Evolutionary conservation across 768 basidiomycete species (phyloP).

Genomic region (Coprinellus aureogranulatus): DNA sequence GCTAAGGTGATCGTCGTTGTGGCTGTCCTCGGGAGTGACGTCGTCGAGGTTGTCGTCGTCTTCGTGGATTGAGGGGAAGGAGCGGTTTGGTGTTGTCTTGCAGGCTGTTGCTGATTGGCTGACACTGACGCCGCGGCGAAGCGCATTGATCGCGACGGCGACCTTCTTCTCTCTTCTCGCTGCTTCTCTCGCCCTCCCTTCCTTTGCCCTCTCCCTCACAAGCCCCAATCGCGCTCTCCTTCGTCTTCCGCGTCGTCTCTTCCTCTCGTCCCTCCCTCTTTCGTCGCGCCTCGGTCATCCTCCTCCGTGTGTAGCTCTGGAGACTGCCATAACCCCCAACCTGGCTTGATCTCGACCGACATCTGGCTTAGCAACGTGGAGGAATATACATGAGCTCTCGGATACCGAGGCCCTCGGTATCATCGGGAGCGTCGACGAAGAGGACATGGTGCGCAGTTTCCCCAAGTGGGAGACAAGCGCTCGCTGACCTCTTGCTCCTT

Average conservation of each 20-base stretch:
- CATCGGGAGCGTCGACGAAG: background rate
- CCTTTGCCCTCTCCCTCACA: no score
- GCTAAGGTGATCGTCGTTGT: background rate
- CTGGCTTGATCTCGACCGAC: no score
- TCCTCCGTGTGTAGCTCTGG: no score
- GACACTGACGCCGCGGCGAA: background rate
- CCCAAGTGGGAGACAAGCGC: background rate
- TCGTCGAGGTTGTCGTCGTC: background rate
- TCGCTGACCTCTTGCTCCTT: background rate
- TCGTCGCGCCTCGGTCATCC: no score
- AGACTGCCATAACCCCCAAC: no score
- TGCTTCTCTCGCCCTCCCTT: no score
- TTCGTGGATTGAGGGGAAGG: constrained; percentile 1
- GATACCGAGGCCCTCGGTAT: background rate
- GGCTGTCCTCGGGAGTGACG: background rate
- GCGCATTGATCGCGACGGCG: background rate
- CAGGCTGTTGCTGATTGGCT: constrained; percentile 1
- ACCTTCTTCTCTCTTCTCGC: no score
- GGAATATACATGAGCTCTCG: background rate
- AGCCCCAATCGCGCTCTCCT: no score
- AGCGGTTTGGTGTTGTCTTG: constrained; percentile 8
- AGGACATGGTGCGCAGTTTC: background rate
- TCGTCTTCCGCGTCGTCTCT: no score
- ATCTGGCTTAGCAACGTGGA: no score
- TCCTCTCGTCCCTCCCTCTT: no score